A percentile compares a stretch with the other conserved stretches of the same genome.
phyloP scores from a whole-genome alignment of 306 rosid species.

The Trifolium dubium region DNA sequence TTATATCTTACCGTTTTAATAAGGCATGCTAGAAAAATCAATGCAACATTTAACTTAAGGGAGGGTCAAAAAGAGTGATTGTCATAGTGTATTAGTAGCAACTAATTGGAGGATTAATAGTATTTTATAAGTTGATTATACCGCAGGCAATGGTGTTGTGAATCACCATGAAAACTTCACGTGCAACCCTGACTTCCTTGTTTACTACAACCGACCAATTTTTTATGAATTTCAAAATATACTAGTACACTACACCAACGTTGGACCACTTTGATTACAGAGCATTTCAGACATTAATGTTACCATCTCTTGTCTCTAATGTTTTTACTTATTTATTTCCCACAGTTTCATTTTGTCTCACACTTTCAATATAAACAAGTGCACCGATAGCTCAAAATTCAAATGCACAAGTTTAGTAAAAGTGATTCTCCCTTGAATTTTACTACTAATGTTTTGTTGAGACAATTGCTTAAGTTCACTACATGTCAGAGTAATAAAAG shows the following conservation, averaged over 20 bases:
- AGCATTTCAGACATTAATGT: conserved; percentile 48
- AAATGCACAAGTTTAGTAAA: background rate
- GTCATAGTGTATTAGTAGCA: background rate
- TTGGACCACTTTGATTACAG: conserved; percentile 57
- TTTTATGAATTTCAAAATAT: conserved; percentile 39
- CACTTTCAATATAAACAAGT: conserved; percentile 1
- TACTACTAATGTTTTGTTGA: background rate
- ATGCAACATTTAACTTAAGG: background rate
- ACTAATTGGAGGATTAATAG: background rate
- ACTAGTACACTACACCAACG: conserved; percentile 8
- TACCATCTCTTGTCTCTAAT: conserved; percentile 40
- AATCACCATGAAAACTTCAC: conserved; percentile 93
- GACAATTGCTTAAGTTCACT: conserved; percentile 20
- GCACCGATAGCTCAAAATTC: background rate
- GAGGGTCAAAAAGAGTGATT: background rate
- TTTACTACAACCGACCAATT: conserved; percentile 52
- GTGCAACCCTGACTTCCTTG: conserved; percentile 82
- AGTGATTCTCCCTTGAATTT: background rate
- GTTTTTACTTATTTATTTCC: conserved; percentile 34
- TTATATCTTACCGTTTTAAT: no score
- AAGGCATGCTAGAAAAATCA: background rate
- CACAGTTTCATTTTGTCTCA: conserved; percentile 47
- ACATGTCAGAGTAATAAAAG: conserved; percentile 12
- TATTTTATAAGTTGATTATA: conserved; percentile 49
- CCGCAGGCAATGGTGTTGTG: conserved; percentile 75